Percentiles rank a stretch among this genome's conserved stretches.
phyloP scores from a whole-genome alignment of 129 eudicot genomes.

The Gnaphalium uliginosum region DNA sequence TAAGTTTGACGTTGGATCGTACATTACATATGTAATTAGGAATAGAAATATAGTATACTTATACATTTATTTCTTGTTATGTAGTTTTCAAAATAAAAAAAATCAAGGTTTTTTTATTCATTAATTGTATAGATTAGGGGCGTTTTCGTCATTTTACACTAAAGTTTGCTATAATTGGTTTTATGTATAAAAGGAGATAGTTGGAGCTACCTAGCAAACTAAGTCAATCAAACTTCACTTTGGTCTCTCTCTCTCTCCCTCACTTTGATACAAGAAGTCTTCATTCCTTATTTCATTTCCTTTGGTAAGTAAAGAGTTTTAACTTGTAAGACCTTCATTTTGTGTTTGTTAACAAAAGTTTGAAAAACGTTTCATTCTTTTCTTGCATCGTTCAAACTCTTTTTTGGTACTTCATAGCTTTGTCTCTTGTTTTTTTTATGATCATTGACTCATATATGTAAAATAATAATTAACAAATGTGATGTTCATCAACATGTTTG shows the following conservation, averaged over 20 bases:
- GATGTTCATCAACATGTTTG: neutral
- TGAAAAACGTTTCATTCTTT: neutral
- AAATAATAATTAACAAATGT: neutral
- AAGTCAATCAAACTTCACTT: conserved; percentile 29
- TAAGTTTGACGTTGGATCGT: conserved; percentile 13
- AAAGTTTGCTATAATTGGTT: conserved; percentile 26
- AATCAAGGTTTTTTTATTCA: neutral
- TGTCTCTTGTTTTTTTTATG: conserved; percentile 5
- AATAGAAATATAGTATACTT: conserved; percentile 3
- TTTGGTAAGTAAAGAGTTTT: conserved; percentile 24
- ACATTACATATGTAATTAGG: conserved; percentile 17
- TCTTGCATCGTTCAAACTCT: neutral
- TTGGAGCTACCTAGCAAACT: conserved; percentile 33
- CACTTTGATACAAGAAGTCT: conserved; percentile 28
- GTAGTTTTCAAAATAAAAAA: conserved; percentile 22
- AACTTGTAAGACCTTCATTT: conserved; percentile 7
- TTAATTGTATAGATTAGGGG: conserved; percentile 20
- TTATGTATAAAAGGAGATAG: conserved; percentile 36
- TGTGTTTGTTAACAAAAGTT: conserved; percentile 10
- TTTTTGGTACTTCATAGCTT: neutral
- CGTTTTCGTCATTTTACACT: conserved; percentile 23
- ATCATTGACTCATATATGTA: neutral
- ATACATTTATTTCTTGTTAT: neutral
- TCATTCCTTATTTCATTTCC: conserved; percentile 5
- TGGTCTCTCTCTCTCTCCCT: conserved; percentile 34